phyloP scores from a whole-genome alignment of 371 early-diverging fungal species.

The Haplosporangium sp. region DNA sequence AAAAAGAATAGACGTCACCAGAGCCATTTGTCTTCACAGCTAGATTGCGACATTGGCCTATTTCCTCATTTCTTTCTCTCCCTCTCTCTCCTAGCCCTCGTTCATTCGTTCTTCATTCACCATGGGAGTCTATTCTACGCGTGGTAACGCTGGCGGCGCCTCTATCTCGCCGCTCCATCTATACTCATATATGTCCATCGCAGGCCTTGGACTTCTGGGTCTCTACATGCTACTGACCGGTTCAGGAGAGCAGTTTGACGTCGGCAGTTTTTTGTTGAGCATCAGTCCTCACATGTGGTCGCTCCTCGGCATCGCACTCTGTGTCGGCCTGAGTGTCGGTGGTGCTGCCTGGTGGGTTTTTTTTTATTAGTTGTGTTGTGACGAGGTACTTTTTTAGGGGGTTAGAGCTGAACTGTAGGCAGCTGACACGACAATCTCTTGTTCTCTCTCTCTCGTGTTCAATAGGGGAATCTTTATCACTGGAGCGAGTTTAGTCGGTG shows the following conservation, averaged over 20 bases:
- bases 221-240: conserved; percentile 90
- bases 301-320: conserved; percentile 84
- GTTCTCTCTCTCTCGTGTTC: not conserved
- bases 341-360: conserved; percentile 94
- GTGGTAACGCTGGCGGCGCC: conserved; percentile 14
- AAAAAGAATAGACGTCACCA: conserved; percentile 19
- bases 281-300: conserved; percentile 95
- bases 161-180: conserved; percentile 20
- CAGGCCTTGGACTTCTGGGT: conserved; percentile 59
- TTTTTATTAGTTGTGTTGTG: not conserved
- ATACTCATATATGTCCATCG: conserved; percentile 24
- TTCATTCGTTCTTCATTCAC: not conserved
- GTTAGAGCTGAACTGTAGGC: not conserved
- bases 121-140: conserved; percentile 47
- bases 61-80: too few relatives aligned
- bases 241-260: conserved; percentile 86
- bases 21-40: not conserved
- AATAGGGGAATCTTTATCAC: conserved; percentile 95
- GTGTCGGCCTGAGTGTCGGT: conserved; percentile 91
- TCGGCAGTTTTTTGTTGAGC: conserved; percentile 81
- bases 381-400: too few relatives aligned
- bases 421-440: not conserved
- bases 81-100: not conserved
- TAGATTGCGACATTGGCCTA: not conserved
- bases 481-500: conserved; percentile 92